A percentile compares a stretch with the other conserved stretches of the same genome.
Evolutionary conservation across 2,329 filamentous ascomycete genomes (phyloP).

Genomic region (Zymoseptoria crescenta): DNA sequence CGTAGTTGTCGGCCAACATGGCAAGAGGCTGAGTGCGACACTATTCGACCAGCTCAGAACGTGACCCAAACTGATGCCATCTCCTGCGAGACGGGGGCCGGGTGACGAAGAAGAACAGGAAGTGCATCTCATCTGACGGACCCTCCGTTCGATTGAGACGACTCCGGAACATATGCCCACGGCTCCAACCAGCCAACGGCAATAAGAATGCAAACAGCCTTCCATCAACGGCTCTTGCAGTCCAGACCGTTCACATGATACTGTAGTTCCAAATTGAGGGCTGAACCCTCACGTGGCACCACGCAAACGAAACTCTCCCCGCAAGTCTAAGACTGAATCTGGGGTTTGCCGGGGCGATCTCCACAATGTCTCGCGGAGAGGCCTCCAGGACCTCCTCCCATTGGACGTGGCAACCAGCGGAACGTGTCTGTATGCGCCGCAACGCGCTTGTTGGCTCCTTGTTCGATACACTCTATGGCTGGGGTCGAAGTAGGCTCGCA

Average conservation of each 20-base stretch:
- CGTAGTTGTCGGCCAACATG: not conserved
- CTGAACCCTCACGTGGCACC: not conserved
- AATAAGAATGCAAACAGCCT: not conserved
- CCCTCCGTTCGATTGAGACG: not conserved
- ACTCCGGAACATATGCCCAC: not conserved
- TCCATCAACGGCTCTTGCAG: not conserved
- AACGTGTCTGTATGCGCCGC: not conserved
- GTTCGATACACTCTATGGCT: not conserved
- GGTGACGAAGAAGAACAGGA: too few relatives aligned
- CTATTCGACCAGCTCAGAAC: not conserved
- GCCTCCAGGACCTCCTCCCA: not conserved
- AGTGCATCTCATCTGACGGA: not conserved
- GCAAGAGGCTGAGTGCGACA: not conserved
- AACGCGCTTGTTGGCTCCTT: not conserved
- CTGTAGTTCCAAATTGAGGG: not conserved
- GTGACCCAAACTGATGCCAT: not conserved
- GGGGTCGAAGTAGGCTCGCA: not conserved
- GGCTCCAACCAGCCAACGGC: not conserved
- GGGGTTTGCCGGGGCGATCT: not conserved
- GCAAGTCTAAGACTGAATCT: not conserved
- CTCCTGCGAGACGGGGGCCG: too few relatives aligned
- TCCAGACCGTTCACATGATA: not conserved
- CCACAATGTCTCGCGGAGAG: not conserved
- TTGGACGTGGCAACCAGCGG: not conserved
- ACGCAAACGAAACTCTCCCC: not conserved